Base-by-base conservation (phyloP, 306 rosid species). In the Cucumis melo region DNA sequence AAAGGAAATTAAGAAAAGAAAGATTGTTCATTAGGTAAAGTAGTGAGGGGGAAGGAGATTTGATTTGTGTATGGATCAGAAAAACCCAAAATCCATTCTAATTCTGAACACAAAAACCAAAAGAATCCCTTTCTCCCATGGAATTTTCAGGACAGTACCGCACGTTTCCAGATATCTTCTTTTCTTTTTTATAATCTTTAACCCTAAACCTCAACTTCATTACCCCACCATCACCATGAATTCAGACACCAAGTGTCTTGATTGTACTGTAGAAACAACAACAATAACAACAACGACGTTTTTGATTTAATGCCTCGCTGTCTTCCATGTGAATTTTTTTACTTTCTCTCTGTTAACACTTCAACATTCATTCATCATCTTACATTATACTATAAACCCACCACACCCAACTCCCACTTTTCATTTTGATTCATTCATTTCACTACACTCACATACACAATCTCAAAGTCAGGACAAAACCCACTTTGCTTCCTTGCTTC, bases 291-390 rank as follows among this genome's bases (percentile, higher is more conserved):
- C 80, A 83, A 78, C 83, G 73, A 79, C 19, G 56, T 51, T 51
- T 54, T 54, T 78, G 79, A 87, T 84, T 85, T 78, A 84, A 59
- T 81, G 96, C 90, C 83, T 89, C 51, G 96, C 96, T 91, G 96
- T 87, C 89, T 83, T 77, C 78, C 98, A 93, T 91, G 96, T 93
- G 98, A 87, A 63, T 56, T 63, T 80, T 73, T 80, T 82, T 82
- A 21, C 80, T 74, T 78, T 53, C 63, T 50, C 66, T 53, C 77
- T 48, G 32, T 79, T 84, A 60, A 60, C 84, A 50, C 19, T 15
- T 16, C 36, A 32, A 16, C 10, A n/a, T n/a, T n/a, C 17, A 78
- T 79, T 85, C 84, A 79, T 80, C 86, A 89, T 75, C 81, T 17
- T 6, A 73, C 61, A 53, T 27, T 75, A 75, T 78, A 53, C 29